Conservation (phyloP, 202 grass and related monocot genomes). For the Hordeum pubiflorum region DNA sequence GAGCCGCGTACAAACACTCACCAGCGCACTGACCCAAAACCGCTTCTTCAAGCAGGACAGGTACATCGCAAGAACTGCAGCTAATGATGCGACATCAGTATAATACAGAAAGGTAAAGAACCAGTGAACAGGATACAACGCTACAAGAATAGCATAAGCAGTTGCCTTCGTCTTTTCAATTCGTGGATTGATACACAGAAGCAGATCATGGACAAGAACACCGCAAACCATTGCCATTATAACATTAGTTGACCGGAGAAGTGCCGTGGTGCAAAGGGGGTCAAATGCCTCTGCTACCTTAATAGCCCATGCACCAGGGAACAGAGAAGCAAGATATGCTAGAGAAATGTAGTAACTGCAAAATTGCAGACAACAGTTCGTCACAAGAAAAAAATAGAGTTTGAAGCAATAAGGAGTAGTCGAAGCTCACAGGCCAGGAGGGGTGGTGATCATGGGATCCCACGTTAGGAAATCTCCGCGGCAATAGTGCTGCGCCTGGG, state of each 20-base stretch:
- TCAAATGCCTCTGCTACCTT: slow-evolving; percentile 34
- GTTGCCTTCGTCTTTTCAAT: slow-evolving; percentile 58
- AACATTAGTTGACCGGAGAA: slow-evolving; percentile 81
- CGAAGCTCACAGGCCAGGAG: slow-evolving; percentile 77
- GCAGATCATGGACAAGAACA: slow-evolving; percentile 68
- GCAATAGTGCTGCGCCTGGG: slow-evolving; percentile 72
- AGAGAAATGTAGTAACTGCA: slow-evolving; percentile 87
- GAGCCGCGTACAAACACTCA: slow-evolving; percentile 33
- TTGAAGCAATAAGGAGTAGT: slow-evolving; percentile 9
- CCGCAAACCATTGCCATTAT: slow-evolving; percentile 55
- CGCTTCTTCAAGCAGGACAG: slow-evolving; percentile 68
- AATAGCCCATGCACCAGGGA: slow-evolving; percentile 56
- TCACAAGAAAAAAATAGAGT: slow-evolving; percentile 25
- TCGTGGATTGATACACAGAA: slow-evolving; percentile 55
- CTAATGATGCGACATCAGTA: slow-evolving; percentile 82
- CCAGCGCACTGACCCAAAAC: slow-evolving; percentile 72
- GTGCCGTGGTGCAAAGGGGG: slow-evolving; percentile 50
- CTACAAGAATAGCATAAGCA: slow-evolving; percentile 54
- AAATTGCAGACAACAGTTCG: slow-evolving; percentile 35
- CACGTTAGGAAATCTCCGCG: slow-evolving; percentile 50
- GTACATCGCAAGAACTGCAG: slow-evolving; percentile 83
- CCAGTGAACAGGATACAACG: slow-evolving; percentile 80
- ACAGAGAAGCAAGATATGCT: slow-evolving; percentile 66
- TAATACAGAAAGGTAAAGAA: slow-evolving; percentile 98
- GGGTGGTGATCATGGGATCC: slow-evolving; percentile 96